Percentiles rank a stretch among this genome's conserved stretches.
These are phyloP conservation scores for Aspergillaceae sp. DNA, from an alignment of 2,329 filamentous ascomycete species.

Conservation along the genomic window DNA sequence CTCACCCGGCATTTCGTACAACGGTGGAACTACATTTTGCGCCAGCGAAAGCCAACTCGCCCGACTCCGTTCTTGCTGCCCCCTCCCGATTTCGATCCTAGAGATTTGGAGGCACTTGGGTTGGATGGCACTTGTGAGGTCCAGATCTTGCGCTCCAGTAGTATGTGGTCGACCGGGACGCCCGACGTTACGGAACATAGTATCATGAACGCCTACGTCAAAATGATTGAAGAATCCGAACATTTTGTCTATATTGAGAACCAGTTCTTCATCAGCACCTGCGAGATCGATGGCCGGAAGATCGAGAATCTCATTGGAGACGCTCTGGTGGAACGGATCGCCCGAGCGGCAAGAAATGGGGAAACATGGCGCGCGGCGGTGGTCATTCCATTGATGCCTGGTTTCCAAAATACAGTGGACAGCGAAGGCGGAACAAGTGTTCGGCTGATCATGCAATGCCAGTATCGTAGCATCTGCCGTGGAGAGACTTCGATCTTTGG, in stretches of 20 bases:
- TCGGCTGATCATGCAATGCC: slow-evolving; percentile 90
- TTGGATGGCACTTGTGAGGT: slow-evolving; percentile 92
- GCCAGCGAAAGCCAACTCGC: slow-evolving; percentile 83
- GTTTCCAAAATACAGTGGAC: slow-evolving; percentile 94
- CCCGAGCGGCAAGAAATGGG: slow-evolving; percentile 69
- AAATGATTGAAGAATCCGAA: slow-evolving; percentile 88
- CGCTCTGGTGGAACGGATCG: slow-evolving; percentile 84
- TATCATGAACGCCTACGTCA: slow-evolving; percentile 91
- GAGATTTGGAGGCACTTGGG: slow-evolving; percentile 78
- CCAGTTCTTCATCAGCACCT: slow-evolving; percentile 95
- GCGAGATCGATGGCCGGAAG: slow-evolving; percentile 74
- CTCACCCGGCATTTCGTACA: slow-evolving; percentile 94
- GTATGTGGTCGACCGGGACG: slow-evolving; percentile 84
- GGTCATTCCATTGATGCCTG: slow-evolving; percentile 92
- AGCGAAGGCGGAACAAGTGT: slow-evolving; percentile 91
- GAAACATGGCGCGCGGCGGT: slow-evolving; percentile 88
- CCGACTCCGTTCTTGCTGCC: slow-evolving; percentile 90
- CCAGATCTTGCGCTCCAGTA: slow-evolving; percentile 85
- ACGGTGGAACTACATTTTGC: slow-evolving; percentile 92
- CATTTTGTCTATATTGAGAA: slow-evolving; percentile 99
- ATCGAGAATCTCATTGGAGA: slow-evolving; percentile 93
- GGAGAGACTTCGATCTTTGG: slow-evolving; percentile 90
- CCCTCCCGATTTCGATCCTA: slow-evolving; percentile 79
- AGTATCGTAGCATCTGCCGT: slow-evolving; percentile 91
- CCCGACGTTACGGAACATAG: slow-evolving; percentile 78